These are phyloP conservation scores for Diaporthe ampelina DNA, from an alignment of 2,329 filamentous ascomycete species.

Conservation along the genomic window DNA sequence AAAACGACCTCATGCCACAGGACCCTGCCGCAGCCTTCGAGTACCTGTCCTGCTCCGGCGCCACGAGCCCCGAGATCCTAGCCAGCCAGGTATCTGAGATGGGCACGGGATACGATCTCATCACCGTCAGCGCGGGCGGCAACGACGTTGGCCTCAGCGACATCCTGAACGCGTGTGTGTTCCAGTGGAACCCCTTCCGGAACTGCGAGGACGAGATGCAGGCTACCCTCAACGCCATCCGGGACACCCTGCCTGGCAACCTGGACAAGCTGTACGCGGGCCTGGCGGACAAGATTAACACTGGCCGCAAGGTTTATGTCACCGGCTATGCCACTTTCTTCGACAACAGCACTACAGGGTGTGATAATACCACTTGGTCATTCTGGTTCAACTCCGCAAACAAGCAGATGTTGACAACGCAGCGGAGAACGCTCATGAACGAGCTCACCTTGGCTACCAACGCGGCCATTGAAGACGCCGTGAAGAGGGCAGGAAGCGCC, in stretches of 20 bases:
- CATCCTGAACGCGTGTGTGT: slow-evolving; percentile 9
- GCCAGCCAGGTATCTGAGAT: background rate
- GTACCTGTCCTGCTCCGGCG: slow-evolving; percentile 3
- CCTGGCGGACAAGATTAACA: slow-evolving; percentile 20
- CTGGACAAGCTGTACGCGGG: slow-evolving; percentile 13
- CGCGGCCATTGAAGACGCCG: slow-evolving; percentile 10
- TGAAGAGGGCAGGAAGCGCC: background rate
- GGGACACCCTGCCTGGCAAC: slow-evolving; percentile 15
- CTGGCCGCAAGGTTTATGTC: slow-evolving; percentile 22
- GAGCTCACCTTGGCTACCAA: slow-evolving; percentile 6
- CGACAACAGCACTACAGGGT: slow-evolving; percentile 19
- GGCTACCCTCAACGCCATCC: background rate
- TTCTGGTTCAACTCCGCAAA: slow-evolving; percentile 18
- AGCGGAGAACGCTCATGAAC: slow-evolving; percentile 16
- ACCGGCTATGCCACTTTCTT: slow-evolving; percentile 21
- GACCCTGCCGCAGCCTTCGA: slow-evolving; percentile 4
- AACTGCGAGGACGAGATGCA: slow-evolving; percentile 14
- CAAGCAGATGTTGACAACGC: background rate
- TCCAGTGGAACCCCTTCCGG: slow-evolving; percentile 20
- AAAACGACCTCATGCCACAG: slow-evolving; percentile 3
- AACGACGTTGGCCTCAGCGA: slow-evolving; percentile 18
- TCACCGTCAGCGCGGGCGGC: slow-evolving; percentile 16
- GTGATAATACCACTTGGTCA: slow-evolving; percentile 10
- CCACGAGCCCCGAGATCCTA: slow-evolving; percentile 4
- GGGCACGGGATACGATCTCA: slow-evolving; percentile 18